Evolutionary conservation across 495 filamentous ascomycete genomes (phyloP).

Genomic region (Penicillium daleae): DNA sequence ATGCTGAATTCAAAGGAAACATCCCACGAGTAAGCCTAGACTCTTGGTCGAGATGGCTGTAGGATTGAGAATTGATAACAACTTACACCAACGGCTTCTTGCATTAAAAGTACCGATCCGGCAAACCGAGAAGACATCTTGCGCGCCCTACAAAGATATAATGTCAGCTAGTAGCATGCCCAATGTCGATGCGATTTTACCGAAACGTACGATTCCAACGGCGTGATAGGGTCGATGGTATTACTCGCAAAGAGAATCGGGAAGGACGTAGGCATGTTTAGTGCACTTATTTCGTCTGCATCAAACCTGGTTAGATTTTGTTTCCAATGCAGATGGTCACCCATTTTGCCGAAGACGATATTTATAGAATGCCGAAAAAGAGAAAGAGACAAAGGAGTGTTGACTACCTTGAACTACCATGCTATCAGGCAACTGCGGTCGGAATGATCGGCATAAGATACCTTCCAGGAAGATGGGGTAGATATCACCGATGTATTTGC

Average conservation of each 20-base stretch:
- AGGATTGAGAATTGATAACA: not conserved
- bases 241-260: not conserved
- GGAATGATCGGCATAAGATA: not conserved
- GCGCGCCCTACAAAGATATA: not conserved
- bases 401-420: not conserved
- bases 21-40: not conserved
- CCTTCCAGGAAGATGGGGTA: not conserved
- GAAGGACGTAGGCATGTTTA: not conserved
- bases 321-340: not conserved
- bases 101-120: not conserved
- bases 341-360: too few species aligned
- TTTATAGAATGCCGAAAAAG: not conserved
- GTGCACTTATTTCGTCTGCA: not conserved
- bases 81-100: not conserved
- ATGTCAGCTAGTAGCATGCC: not conserved
- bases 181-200: not conserved
- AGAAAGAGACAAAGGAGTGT: not conserved
- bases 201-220: not conserved
- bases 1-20: not conserved
- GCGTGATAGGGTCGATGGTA: constrained; percentile 1
- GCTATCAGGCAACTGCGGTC: not conserved
- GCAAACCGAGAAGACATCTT: not conserved
- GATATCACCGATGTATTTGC: not conserved
- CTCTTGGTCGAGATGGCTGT: not conserved
- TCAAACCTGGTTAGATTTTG: not conserved